Evolutionary conservation across 2,329 filamentous ascomycete species (phyloP).

Genomic region (Colletotrichum sp.): DNA sequence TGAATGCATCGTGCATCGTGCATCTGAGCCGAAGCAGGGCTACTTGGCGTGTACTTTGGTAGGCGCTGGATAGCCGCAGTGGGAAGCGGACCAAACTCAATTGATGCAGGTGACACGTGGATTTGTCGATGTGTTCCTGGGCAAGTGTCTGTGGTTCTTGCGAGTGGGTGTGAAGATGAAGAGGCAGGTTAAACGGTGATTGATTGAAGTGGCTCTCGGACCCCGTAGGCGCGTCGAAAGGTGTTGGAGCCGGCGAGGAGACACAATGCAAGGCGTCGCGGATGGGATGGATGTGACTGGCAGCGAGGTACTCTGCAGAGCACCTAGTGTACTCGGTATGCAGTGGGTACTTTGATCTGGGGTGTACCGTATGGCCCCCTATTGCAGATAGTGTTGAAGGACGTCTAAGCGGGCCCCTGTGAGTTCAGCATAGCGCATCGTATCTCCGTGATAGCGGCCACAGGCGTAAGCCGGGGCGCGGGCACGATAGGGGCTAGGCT

Average conservation of each 20-base stretch:
- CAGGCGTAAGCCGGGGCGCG: neutral
- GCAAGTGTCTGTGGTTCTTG: neutral
- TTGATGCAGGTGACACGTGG: conserved; percentile 5
- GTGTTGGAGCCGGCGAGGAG: neutral
- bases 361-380: neutral
- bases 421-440: neutral
- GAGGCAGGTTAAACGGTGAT: neutral
- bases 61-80: neutral
- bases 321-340: neutral
- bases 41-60: neutral
- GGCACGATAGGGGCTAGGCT: neutral
- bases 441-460: neutral
- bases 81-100: neutral
- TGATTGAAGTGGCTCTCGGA: neutral
- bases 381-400: neutral
- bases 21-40: neutral
- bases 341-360: neutral
- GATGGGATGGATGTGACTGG: conserved; percentile 1
- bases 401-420: neutral
- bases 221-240: neutral
- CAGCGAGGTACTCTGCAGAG: neutral
- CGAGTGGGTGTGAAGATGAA: neutral
- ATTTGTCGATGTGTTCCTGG: conserved; percentile 4
- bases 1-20: neutral
- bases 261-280: neutral